phyloP scores from a whole-genome alignment of 2,329 filamentous ascomycete genomes.

The Capronia coronata region DNA sequence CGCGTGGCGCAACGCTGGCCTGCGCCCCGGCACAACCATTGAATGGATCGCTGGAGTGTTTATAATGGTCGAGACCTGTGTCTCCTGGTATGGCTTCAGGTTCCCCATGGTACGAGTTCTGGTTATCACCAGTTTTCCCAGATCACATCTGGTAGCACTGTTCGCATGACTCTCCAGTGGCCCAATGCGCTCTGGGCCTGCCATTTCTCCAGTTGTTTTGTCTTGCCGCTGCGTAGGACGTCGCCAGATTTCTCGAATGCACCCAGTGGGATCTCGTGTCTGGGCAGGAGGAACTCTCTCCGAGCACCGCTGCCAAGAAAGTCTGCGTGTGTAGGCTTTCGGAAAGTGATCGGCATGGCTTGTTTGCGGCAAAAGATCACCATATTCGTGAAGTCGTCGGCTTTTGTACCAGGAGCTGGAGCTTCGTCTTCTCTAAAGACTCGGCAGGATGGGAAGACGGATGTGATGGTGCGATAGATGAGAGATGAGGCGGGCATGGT shows the following conservation, averaged over 20 bases:
- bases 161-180: slow-evolving; percentile 90
- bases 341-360: slow-evolving; percentile 53
- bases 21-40: slow-evolving; percentile 44
- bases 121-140: slow-evolving; percentile 79
- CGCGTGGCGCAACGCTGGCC: slow-evolving; percentile 40
- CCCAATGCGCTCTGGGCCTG: slow-evolving; percentile 70
- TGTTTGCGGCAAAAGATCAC: slow-evolving; percentile 84
- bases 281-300: slow-evolving; percentile 63
- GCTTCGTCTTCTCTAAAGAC: slow-evolving; percentile 72
- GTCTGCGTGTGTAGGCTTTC: slow-evolving; percentile 58
- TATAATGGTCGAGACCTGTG: too few relatives aligned
- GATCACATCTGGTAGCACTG: slow-evolving; percentile 65
- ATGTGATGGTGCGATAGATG: slow-evolving; percentile 72
- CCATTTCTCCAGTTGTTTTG: slow-evolving; percentile 60
- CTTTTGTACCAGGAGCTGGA: slow-evolving; percentile 43
- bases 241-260: slow-evolving; percentile 44
- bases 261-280: slow-evolving; percentile 56
- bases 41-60: background rate
- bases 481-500: slow-evolving; percentile 67
- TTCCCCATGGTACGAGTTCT: too few relatives aligned
- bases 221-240: slow-evolving; percentile 58
- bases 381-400: slow-evolving; percentile 82
- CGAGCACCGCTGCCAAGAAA: slow-evolving; percentile 66
- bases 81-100: too few relatives aligned
- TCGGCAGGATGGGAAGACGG: slow-evolving; percentile 82